A percentile compares a stretch with the other conserved stretches of the same genome.
Evolutionary conservation across 2,329 filamentous ascomycete genomes (phyloP).

Genomic region (Falciphora oryzae): DNA sequence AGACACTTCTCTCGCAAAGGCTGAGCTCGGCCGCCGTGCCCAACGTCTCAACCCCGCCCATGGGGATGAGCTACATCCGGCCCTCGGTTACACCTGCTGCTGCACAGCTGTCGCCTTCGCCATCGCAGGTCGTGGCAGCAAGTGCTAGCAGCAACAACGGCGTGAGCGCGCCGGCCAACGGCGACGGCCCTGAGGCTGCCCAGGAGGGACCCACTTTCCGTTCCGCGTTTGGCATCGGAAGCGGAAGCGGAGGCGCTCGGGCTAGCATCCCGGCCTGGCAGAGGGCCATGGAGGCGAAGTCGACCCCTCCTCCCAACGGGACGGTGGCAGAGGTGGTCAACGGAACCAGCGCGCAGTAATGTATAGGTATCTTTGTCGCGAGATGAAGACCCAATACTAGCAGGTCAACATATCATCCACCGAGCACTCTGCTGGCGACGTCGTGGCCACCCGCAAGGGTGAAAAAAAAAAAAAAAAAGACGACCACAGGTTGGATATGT

Average conservation of each 20-base stretch:
- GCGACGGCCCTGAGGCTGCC: not conserved
- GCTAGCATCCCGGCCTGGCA: conserved; percentile 78
- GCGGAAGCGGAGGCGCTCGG: conserved; percentile 44
- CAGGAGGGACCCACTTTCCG: conserved; percentile 19
- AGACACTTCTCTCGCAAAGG: conserved; percentile 70
- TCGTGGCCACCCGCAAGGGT: too few relatives aligned
- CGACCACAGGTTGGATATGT: too few relatives aligned
- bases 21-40: conserved; percentile 37
- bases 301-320: not conserved
- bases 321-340: not conserved
- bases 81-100: conserved; percentile 15
- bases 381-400: too few relatives aligned
- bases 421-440: too few relatives aligned
- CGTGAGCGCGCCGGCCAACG: not conserved
- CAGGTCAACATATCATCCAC: too few relatives aligned
- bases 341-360: not conserved
- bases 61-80: conserved; percentile 24
- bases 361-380: too few relatives aligned
- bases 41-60: conserved; percentile 27
- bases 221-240: conserved; percentile 37
- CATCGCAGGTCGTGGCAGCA: conserved; percentile 17
- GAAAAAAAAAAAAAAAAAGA: too few relatives aligned
- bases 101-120: conserved; percentile 18
- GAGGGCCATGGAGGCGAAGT: conserved; percentile 60
- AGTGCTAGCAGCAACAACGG: too few relatives aligned